Evolutionary conservation across 2,329 filamentous ascomycete species (phyloP), one percentile per base, ranked within the genome.

Genomic region (Botryosphaeria dothidea): DNA sequence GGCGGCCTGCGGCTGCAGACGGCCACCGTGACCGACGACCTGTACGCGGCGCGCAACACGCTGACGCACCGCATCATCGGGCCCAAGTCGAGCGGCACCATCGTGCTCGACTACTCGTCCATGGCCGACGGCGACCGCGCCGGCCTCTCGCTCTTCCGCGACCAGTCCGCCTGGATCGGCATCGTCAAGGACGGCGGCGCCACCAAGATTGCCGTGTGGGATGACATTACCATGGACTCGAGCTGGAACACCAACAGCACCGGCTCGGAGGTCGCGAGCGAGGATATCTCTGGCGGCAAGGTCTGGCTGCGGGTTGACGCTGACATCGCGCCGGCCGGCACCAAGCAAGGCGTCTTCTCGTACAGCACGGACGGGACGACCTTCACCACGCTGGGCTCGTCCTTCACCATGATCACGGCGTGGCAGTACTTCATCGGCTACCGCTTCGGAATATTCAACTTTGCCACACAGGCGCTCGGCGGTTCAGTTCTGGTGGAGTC

Each of bases 141-240:
- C 0, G 85, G 86, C 1, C 76, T 86, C 0, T 81, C 83, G 0
- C 74, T 83, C 4, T 84, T 88, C 73, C 81, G 86, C 0, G 83
- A 88, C 67, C 74, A 77, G 13, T 80, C 79, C 0, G 83, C 83
- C 0, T 87, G 82, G 70, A 83, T 88, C 31, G 85, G 83, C 1
- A 72, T 88, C 9, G 70, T 79, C 65, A 79, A 80, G 54, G 73
- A 75, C 13, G 76, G 68, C 5, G 66, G 81, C 0, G 68, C 74
- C 3, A 70, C 81, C 2, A 73, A 77, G 6, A 65, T 76, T 8
- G 73, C 76, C 52, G 72, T 75, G 69, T 71, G 75, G 7, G 76
- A 80, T 48, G 75, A 76, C 21, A 71, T 84, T 49, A 75, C 71
- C 3, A 72, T 81, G 65, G 75, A 81, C 66, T 72, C 31, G 1